Base-by-base conservation (phyloP, 106 monocot genomes). In the Dendrobium officinale region DNA sequence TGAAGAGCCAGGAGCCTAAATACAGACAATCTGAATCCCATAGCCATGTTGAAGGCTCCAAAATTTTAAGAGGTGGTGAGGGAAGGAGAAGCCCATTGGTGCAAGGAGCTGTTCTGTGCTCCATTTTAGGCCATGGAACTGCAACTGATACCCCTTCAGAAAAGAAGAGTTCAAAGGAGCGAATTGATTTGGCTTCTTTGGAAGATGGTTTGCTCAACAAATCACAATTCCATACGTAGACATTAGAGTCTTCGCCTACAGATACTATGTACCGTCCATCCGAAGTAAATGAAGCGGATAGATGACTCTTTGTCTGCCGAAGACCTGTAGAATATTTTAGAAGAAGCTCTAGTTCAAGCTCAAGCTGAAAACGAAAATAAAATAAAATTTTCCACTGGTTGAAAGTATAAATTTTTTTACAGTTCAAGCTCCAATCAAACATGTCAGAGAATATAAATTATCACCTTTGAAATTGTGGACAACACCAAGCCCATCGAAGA, bases 191-290 rank as follows among this genome's bases (percentile, higher is more conserved):
- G 20, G 70, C 37, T 29, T 70, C 67, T 67, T 84, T 87, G 15
- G 84, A 79, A 11, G 79, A 75, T 26, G 68, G 51, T 7, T 22
- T 44, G 44, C 27, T 72, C n/a, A 86, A 72, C 40, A 18, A 54
- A 58, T 85, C 82, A 19, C 83, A 84, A 72, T 90, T 94, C 90
- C 91, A 97, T 33, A 97, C 78, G 82, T 94, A 91, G 55, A 97
- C 86, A 42, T 82, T 72, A 22, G 90, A 97, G 80, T 94, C 89
- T 6, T 88, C 85, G 9, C 88, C 89, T 8, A 88, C 87, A 5
- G 94, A 97, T 73, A 97, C 83, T 20, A 97, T 88, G 72, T 92
- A 80, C 70, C 84, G 86, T 18, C 96, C 92, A 78, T 97, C 96
- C 9, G 89, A 82, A 59, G 94, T 97, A 78, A 97, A 90, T 72